These are phyloP conservation scores for Chloropicon primus DNA, from an alignment of 139 green algal genomes.

Conservation along the genomic window DNA sequence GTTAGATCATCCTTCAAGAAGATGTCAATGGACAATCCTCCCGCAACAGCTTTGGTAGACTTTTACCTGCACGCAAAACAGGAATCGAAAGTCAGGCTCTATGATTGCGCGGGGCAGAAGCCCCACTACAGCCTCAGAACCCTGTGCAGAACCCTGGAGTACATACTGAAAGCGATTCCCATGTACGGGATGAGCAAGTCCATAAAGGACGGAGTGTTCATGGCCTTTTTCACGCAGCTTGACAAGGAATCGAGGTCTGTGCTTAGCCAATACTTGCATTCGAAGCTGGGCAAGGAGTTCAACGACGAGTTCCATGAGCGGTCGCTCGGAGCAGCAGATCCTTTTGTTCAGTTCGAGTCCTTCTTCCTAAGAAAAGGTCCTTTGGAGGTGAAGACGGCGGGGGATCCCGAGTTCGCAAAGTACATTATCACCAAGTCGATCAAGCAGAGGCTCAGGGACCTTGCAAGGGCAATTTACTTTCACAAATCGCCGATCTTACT, in stretches of 20 bases:
- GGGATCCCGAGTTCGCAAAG: slow-evolving; percentile 3
- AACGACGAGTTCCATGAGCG: not conserved
- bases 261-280: not conserved
- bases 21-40: not conserved
- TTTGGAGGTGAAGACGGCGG: slow-evolving; percentile 8
- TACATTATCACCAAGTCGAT: slow-evolving; percentile 84
- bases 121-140: slow-evolving; percentile 88
- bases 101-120: slow-evolving; percentile 70
- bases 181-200: slow-evolving; percentile 75
- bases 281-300: not conserved
- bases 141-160: slow-evolving; percentile 80
- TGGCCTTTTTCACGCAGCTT: slow-evolving; percentile 84
- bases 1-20: slow-evolving; percentile 22
- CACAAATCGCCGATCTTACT: slow-evolving; percentile 72
- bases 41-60: slow-evolving; percentile 61
- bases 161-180: slow-evolving; percentile 41
- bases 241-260: slow-evolving; percentile 7
- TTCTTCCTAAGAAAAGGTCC: slow-evolving; percentile 4
- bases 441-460: slow-evolving; percentile 59
- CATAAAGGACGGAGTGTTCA: slow-evolving; percentile 82
- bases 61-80: slow-evolving; percentile 77
- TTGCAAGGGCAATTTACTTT: slow-evolving; percentile 78
- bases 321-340: not conserved
- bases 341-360: slow-evolving; percentile 5
- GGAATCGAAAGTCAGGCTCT: slow-evolving; percentile 40